These are phyloP conservation scores for Umbelopsis ramanniana DNA, from an alignment of 192 early-diverging fungal species.

Conservation along the genomic window DNA sequence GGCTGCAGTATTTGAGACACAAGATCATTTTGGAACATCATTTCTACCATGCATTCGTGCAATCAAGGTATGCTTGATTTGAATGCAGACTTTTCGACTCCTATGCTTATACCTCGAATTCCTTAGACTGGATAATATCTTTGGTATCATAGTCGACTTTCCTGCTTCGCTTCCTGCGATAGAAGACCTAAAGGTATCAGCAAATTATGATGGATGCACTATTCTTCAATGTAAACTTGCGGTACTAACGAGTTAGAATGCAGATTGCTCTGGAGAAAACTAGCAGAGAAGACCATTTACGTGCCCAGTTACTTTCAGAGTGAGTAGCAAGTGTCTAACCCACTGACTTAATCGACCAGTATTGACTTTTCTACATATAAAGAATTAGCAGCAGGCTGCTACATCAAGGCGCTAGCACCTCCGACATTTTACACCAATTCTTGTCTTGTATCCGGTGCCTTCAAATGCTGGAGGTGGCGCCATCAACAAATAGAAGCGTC, in stretches of 20 bases:
- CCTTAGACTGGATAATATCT: conserved; percentile 61
- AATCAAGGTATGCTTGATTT: not conserved
- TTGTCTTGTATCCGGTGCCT: conserved; percentile 72
- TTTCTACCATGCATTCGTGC: not conserved
- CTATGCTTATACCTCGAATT: not conserved
- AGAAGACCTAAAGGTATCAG: conserved; percentile 55
- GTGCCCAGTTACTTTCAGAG: conserved; percentile 32
- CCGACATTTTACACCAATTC: conserved; percentile 72
- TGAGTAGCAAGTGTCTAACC: conserved; percentile 5
- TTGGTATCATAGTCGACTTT: conserved; percentile 75
- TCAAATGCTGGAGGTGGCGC: conserved; percentile 68
- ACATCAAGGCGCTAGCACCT: conserved; percentile 74
- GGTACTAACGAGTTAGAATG: not conserved
- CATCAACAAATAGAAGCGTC: conserved; percentile 44
- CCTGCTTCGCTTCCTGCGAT: conserved; percentile 67
- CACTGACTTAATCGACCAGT: not conserved
- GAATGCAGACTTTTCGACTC: not conserved
- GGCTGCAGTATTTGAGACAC: conserved; percentile 12
- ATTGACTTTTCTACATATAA: not conserved
- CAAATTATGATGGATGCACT: not conserved
- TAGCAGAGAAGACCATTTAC: conserved; percentile 39
- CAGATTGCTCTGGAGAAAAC: conserved; percentile 22
- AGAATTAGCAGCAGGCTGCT: conserved; percentile 43
- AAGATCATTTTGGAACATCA: conserved; percentile 14
- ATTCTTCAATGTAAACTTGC: too few relatives aligned